Conservation (phyloP, 192 early-diverging fungal genomes). For the Backusella tuberculispora region DNA sequence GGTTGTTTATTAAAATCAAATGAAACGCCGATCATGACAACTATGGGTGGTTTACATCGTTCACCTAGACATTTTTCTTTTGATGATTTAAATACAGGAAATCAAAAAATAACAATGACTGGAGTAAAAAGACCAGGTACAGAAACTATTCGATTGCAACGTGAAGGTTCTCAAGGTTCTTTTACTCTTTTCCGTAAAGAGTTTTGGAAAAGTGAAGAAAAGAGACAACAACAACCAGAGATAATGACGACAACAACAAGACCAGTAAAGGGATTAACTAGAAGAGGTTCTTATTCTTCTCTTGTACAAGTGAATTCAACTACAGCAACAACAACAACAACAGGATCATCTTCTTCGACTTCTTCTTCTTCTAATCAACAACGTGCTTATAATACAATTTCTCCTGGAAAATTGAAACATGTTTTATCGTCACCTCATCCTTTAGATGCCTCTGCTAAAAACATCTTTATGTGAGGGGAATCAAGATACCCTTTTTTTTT, state of each 20-base stretch:
- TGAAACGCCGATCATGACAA: background rate
- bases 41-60: background rate
- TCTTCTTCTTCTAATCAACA: background rate
- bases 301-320: background rate
- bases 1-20: background rate
- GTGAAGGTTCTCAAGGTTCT: slow-evolving; percentile 19
- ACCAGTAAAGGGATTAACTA: background rate
- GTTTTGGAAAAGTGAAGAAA: slow-evolving; percentile 25
- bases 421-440: slow-evolving; percentile 14
- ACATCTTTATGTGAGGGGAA: too few species aligned
- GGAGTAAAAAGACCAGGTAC: background rate
- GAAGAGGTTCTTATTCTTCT: background rate
- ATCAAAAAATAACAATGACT: background rate
- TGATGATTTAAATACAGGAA: background rate
- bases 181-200: slow-evolving; percentile 26
- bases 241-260: background rate
- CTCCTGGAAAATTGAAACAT: slow-evolving; percentile 1
- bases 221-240: background rate
- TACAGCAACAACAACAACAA: background rate
- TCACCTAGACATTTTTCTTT: slow-evolving; percentile 22
- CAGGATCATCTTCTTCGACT: too few species aligned
- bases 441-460: background rate
- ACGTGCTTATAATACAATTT: background rate
- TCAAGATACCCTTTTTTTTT: too few species aligned
- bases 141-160: background rate